Evolutionary conservation across 1,139 yeast species (phyloP), one percentile per base, ranked within the genome.

Genomic region (Lizanozyma gosingica): DNA sequence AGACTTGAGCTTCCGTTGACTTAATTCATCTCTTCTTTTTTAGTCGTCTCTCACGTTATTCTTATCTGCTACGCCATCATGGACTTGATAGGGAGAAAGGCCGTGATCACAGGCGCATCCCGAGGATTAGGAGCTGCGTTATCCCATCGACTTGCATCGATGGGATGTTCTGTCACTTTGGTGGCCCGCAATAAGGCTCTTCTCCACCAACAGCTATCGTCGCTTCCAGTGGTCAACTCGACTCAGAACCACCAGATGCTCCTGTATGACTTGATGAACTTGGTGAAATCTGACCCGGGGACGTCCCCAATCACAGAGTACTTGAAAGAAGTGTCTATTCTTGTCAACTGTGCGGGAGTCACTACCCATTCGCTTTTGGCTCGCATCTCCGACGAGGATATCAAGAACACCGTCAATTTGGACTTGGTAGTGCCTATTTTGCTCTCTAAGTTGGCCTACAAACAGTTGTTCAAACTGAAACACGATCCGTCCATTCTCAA

Each of bases 61-160:
- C n/a, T n/a, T n/a, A n/a, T n/a, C n/a, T n/a, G n/a, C n/a, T n/a
- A n/a, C n/a, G n/a, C n/a, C n/a, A n/a, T n/a, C n/a, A 22, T 22
- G 29, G 29, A 22, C 11, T 22, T 22, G 29, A 22, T 47, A 0
- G 60, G 61, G 1, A 55, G 53, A 39, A 68, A 64, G 33, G 88
- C 86, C 0, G 49, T 83, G 3, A 62, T 90, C 1, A 88, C 97
- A 0, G 98, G 98, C 0, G 96, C 87, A 0, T 84, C 96, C 0
- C 65, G 78, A 48, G 97, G 97, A 0, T 67, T 90, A 22, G 98
- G 98, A 0, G 62, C 70, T 4, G 78, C 80, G 0, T 73, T 90
- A 15, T 81, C 92, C 0, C 53, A 60, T 35, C 59, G 56, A 40
- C 63, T 90, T 32, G 80, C 95, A 0, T 39, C 50, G 0, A 56